These are phyloP conservation scores for Vigna trinervia DNA, from an alignment of 306 rosid genomes.

Conservation along the genomic window DNA sequence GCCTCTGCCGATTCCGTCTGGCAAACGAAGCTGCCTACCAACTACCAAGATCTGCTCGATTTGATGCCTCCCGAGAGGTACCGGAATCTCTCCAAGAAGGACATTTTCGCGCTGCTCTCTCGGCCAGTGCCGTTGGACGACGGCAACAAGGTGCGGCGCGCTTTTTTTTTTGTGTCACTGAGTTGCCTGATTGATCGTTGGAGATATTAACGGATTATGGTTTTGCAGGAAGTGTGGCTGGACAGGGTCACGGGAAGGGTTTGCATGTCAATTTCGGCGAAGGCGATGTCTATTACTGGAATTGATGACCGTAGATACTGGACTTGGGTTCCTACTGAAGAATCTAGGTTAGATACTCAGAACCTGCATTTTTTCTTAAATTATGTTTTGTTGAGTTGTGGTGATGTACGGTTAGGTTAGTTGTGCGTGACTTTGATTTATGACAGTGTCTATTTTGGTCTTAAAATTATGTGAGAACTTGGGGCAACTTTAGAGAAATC, in stretches of 20 bases:
- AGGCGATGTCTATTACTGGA: constrained; percentile 82
- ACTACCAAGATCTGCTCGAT: constrained; percentile 75
- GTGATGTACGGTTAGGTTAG: background rate
- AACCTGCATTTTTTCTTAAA: background rate
- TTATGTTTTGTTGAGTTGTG: background rate
- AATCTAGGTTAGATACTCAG: constrained; percentile 67
- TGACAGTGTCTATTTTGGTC: background rate
- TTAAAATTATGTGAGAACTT: constrained; percentile 7
- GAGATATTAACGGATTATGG: constrained; percentile 17
- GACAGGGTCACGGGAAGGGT: constrained; percentile 77
- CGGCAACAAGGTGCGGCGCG: constrained; percentile 65
- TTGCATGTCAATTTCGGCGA: constrained; percentile 76
- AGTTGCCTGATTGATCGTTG: background rate
- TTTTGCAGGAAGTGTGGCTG: constrained; percentile 82
- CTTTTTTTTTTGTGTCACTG: background rate
- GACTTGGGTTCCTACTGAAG: constrained; percentile 95
- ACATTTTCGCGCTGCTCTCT: constrained; percentile 74
- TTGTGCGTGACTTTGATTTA: background rate
- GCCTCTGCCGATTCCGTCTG: constrained; percentile 89
- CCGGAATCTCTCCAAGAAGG: constrained; percentile 70
- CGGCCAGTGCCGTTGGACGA: constrained; percentile 70
- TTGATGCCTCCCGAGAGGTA: constrained; percentile 65
- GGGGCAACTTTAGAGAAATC: background rate
- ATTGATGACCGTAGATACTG: constrained; percentile 89
- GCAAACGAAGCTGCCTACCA: constrained; percentile 79